phyloP scores from a whole-genome alignment of 441 rosid genomes.

The Capsella rubella region DNA sequence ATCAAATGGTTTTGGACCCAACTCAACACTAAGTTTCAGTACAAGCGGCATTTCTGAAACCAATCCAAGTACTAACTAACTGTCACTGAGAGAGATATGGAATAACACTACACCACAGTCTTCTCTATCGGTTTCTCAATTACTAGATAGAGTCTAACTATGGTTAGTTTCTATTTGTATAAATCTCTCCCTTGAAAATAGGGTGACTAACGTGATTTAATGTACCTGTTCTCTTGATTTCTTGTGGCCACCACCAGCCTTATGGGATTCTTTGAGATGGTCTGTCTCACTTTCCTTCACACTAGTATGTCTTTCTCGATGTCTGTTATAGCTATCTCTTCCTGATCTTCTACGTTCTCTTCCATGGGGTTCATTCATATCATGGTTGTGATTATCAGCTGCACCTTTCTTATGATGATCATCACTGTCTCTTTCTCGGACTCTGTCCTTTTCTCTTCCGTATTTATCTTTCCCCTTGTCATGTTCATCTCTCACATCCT shows the following conservation, averaged over 20 bases:
- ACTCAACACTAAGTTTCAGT: constrained; percentile 6
- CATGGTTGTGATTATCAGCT: constrained; percentile 48
- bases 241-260: constrained; percentile 52
- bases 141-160: too few species aligned
- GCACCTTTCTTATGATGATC: constrained; percentile 52
- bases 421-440: constrained; percentile 55
- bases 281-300: constrained; percentile 52
- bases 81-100: constrained; percentile 17
- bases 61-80: background rate
- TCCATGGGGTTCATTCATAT: constrained; percentile 45
- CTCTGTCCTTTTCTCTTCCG: constrained; percentile 63
- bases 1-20: constrained; percentile 17
- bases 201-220: constrained; percentile 20
- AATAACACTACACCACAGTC: constrained; percentile 10
- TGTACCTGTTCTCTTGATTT: constrained; percentile 57
- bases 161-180: background rate
- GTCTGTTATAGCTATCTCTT: constrained; percentile 56
- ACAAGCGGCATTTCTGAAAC: constrained; percentile 16
- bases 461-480: constrained; percentile 57
- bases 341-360: constrained; percentile 57
- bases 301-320: constrained; percentile 55
- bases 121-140: background rate
- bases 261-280: constrained; percentile 50
- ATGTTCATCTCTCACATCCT: constrained; percentile 59
- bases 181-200: constrained; percentile 5